A percentile compares a stretch with the other conserved stretches of the same genome.
These are phyloP conservation scores for Mentha longifolia DNA, from an alignment of 257 asterid species.

Conservation along the genomic window DNA sequence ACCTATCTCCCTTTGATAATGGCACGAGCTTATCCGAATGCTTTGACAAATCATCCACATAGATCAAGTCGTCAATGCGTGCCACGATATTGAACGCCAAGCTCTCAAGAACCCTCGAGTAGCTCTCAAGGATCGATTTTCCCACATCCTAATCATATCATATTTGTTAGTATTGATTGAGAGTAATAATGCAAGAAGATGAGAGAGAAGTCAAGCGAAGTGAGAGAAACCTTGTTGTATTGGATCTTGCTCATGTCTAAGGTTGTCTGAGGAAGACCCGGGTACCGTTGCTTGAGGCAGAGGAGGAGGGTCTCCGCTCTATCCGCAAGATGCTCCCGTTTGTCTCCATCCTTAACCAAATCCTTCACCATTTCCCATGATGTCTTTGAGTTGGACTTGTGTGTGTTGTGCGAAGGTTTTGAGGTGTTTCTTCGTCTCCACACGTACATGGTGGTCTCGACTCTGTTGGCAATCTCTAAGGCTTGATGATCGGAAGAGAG, in stretches of 20 bases:
- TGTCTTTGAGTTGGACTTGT: slow-evolving; percentile 53
- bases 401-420: slow-evolving; percentile 39
- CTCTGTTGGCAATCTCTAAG: slow-evolving; percentile 68
- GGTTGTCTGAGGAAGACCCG: slow-evolving; percentile 77
- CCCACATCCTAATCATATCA: slow-evolving; percentile 65
- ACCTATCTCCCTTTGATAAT: slow-evolving; percentile 47
- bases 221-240: slow-evolving; percentile 57
- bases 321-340: slow-evolving; percentile 59
- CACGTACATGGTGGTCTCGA: slow-evolving; percentile 61
- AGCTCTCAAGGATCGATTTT: slow-evolving; percentile 74
- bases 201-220: not conserved
- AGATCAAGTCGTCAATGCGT: slow-evolving; percentile 68
- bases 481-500: slow-evolving; percentile 79
- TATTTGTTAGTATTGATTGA: not conserved
- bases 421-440: slow-evolving; percentile 59
- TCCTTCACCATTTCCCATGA: slow-evolving; percentile 86
- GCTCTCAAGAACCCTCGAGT: slow-evolving; percentile 82
- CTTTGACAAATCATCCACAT: slow-evolving; percentile 64
- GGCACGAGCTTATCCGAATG: slow-evolving; percentile 62
- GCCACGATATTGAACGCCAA: slow-evolving; percentile 77
- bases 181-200: not conserved
- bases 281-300: slow-evolving; percentile 66
- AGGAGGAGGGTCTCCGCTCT: slow-evolving; percentile 75
- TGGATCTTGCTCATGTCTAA: slow-evolving; percentile 81
- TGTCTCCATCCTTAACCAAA: slow-evolving; percentile 63